Evolutionary conservation across 2,329 filamentous ascomycete species (phyloP), one percentile per base, ranked within the genome.

Genomic region (Pleomassaria siparia): DNA sequence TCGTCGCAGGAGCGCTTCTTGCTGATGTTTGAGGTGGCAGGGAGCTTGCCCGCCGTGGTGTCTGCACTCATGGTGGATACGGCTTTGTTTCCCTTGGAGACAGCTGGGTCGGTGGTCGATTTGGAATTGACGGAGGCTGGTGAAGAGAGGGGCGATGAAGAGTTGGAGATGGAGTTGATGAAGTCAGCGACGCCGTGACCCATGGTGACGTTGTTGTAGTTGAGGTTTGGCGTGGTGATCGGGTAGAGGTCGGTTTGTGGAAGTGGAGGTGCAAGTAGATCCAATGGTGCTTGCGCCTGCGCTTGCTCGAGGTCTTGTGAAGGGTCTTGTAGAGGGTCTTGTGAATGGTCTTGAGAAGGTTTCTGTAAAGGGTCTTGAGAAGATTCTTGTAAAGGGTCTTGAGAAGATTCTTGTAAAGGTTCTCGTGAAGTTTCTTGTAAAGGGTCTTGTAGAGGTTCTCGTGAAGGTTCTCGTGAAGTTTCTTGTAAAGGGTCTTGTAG

Each of bases 11-110:
- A n/a, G 25, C 41, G n/a, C 37, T 42, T 36, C 43, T 28, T 28
- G 43, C 29, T 36, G 28, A 29, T n/a, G 22, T 20, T 32, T n/a
- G 45, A 37, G 24, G 20, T 20, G 25, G 18, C 22, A 18, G 45
- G 28, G 15, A 16, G n/a, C 13, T 41, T 41, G 39, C 16, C 30
- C n/a, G 6, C 8, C 25, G 29, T 41, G 22, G 22, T 15, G 22
- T 8, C 21, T 29, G 18, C 20, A 6, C 16, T 35, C n/a, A 21
- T 18, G 15, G n/a, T 18, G 18, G 26, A 32, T 21, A n/a, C n/a
- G n/a, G 25, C 28, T 13, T 32, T 3, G 20, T 50, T 56, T 43
- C 54, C 51, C 29, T 46, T 45, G 26, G 21, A 32, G 6, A 24
- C 11, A 10, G 20, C 15, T 10, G 42, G 28, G 30, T 4, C n/a